A percentile compares a stretch with the other conserved stretches of the same genome.
Conservation (phyloP, 2,329 filamentous ascomycete genomes). For the Pseudocercospora vitis region DNA sequence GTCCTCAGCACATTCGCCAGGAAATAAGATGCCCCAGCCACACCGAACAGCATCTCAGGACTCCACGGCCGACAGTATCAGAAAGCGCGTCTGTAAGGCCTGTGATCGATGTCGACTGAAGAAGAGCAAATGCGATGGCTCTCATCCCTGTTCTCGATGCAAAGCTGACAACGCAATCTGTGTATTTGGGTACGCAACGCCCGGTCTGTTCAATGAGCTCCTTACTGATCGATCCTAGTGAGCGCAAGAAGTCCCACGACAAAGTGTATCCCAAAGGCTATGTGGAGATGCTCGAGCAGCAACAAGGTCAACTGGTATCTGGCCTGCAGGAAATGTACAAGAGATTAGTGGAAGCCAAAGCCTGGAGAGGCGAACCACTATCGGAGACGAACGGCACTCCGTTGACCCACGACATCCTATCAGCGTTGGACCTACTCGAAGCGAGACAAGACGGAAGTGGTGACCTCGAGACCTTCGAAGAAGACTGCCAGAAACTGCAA, state of each 20-base stretch:
- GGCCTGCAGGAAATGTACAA: conserved; percentile 63
- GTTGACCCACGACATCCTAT: conserved; percentile 64
- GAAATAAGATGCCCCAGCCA: conserved; percentile 27
- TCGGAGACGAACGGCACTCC: conserved; percentile 57
- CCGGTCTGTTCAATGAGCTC: background rate
- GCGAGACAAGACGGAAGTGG: conserved; percentile 47
- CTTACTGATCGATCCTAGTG: conserved; percentile 34
- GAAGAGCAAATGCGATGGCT: conserved; percentile 68
- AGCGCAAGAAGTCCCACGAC: conserved; percentile 65
- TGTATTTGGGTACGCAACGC: conserved; percentile 53
- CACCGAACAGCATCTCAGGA: conserved; percentile 30
- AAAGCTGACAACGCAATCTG: conserved; percentile 65
- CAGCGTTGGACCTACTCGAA: conserved; percentile 59
- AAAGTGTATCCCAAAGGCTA: conserved; percentile 69
- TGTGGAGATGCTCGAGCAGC: conserved; percentile 67
- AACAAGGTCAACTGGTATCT: conserved; percentile 62
- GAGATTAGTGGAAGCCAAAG: conserved; percentile 52
- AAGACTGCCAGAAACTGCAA: conserved; percentile 57
- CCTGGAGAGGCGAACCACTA: conserved; percentile 57
- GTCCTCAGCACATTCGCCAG: conserved; percentile 23
- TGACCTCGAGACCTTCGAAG: conserved; percentile 57
- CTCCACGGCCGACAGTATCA: conserved; percentile 32
- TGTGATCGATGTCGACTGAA: conserved; percentile 66
- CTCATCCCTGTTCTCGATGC: conserved; percentile 61
- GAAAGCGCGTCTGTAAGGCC: conserved; percentile 66